phyloP scores from a whole-genome alignment of 208 protist species.

The Trypanosomatidae sp. region DNA sequence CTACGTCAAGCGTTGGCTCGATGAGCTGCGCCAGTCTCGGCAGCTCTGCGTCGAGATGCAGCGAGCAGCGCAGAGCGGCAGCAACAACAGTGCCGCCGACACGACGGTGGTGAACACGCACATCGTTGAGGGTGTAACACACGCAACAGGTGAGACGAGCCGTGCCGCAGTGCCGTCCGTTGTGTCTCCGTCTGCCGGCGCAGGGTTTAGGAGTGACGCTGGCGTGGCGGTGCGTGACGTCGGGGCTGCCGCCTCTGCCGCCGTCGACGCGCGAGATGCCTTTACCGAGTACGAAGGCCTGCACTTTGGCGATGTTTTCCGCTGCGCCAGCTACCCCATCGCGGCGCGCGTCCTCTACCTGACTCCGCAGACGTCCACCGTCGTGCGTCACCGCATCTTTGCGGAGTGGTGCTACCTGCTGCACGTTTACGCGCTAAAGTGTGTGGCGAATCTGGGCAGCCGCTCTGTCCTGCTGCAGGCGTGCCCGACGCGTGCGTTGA shows the following conservation, averaged over 20 bases:
- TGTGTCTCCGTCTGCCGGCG: too few species aligned
- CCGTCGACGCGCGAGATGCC: too few species aligned
- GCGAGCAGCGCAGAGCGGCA: not conserved
- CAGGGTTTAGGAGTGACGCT: too few species aligned
- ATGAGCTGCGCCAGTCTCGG: slow-evolving; percentile 12
- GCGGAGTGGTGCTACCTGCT: slow-evolving; percentile 51
- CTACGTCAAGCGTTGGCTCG: slow-evolving; percentile 7
- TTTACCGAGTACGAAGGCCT: slow-evolving; percentile 12
- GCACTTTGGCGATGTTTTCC: slow-evolving; percentile 35
- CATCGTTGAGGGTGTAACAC: too few species aligned
- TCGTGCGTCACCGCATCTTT: slow-evolving; percentile 25
- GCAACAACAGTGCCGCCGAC: too few species aligned
- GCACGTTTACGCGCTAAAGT: slow-evolving; percentile 36
- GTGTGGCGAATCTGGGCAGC: slow-evolving; percentile 18
- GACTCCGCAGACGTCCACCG: slow-evolving; percentile 15
- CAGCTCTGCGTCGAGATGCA: slow-evolving; percentile 18
- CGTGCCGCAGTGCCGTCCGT: too few species aligned
- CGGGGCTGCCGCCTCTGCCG: too few species aligned
- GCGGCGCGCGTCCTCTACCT: slow-evolving; percentile 16
- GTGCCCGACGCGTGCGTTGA: slow-evolving; percentile 8
- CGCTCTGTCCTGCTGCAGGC: slow-evolving; percentile 18
- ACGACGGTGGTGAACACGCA: too few species aligned
- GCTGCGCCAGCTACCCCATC: slow-evolving; percentile 22
- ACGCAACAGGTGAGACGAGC: too few species aligned
- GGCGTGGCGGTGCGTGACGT: too few species aligned